These are phyloP conservation scores for Colletotrichum liriopes DNA, from an alignment of 2,329 filamentous ascomycete genomes.

Conservation along the genomic window DNA sequence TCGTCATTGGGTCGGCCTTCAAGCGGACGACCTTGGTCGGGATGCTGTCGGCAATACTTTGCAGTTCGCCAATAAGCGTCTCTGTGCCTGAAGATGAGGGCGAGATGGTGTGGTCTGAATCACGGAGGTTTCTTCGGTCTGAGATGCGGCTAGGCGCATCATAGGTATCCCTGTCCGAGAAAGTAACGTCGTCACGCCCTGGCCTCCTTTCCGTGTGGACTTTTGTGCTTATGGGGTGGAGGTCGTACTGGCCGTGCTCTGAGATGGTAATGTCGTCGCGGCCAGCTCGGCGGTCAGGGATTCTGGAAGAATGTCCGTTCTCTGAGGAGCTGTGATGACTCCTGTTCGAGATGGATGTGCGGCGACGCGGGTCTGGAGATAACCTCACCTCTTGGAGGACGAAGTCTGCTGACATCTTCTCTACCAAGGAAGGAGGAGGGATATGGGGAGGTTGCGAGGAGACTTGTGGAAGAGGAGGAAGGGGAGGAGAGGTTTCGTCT, in stretches of 20 bases:
- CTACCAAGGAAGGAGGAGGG: constrained; percentile 40
- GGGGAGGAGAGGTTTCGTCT: constrained; percentile 13
- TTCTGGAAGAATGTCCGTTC: constrained; percentile 38
- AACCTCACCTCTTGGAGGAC: constrained; percentile 41
- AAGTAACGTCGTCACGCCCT: constrained; percentile 25
- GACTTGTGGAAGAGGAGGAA: constrained; percentile 30
- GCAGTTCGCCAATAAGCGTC: constrained; percentile 53
- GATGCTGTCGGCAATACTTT: constrained; percentile 34
- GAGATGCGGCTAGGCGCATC: constrained; percentile 40
- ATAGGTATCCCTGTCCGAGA: constrained; percentile 32
- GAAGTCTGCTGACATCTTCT: constrained; percentile 43
- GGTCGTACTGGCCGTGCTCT: constrained; percentile 43
- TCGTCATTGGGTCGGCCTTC: constrained; percentile 64
- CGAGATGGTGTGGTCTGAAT: constrained; percentile 49
- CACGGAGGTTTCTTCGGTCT: constrained; percentile 41
- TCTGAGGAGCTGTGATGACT: constrained; percentile 42
- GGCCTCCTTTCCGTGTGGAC: constrained; percentile 25
- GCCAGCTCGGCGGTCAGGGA: constrained; percentile 37
- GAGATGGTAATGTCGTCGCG: constrained; percentile 43
- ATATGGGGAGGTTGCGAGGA: constrained; percentile 44
- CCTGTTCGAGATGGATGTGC: constrained; percentile 48
- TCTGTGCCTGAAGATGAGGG: constrained; percentile 52
- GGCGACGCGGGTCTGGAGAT: constrained; percentile 43
- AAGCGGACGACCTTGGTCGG: constrained; percentile 61
- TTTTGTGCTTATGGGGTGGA: constrained; percentile 16